Base-by-base conservation (phyloP, 352 stramenopile species). In the Phytophthora sp. region DNA sequence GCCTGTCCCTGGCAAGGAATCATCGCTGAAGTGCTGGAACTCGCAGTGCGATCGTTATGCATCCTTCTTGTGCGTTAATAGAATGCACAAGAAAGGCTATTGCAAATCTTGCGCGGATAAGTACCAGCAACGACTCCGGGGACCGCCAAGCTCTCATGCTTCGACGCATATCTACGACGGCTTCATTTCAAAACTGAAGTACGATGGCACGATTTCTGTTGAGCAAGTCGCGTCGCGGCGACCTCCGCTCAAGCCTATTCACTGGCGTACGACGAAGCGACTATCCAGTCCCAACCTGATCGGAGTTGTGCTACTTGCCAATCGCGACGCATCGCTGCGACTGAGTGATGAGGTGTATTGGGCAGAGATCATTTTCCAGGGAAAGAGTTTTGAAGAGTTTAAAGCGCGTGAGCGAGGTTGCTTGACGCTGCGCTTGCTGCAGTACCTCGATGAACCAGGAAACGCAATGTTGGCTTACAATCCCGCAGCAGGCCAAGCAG, bases 101-200 rank as follows among this genome's bases (percentile, higher is more conserved):
- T 96, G 89, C 50, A 72, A 61, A n/a, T 54, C 61, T 4, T 96
- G 89, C 68, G 77, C 80, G 1, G 30, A 27, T 16, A 58, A 83
- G 11, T 72, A 82, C 5, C 84, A 88, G 31, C 66, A 86, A 45
- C 66, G 77, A 39, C 66, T 90, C 13, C 76, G 80, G 33, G 83
- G 82, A 2, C 79, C 83, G 4, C 75, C 84, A 5, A 86, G 80
- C 15, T 74, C 62, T 11, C 60, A 76, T 24, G 86, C 83, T 13
- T 94, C 85, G 9, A 96, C 88, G 2, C 85, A 96, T 51, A 89
- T 96, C 51, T 96, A 95, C 24, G 84, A 94, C 55, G 79, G 73
- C 1, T 73, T 41, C 0, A 77, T 95, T 33, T 58, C 58, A 0
- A 60, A 54, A 1, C 59, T 93, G 7, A 80, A 86, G 23, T 78